phyloP scores from a whole-genome alignment of 768 basidiomycete genomes.

The Boletales sp. region DNA sequence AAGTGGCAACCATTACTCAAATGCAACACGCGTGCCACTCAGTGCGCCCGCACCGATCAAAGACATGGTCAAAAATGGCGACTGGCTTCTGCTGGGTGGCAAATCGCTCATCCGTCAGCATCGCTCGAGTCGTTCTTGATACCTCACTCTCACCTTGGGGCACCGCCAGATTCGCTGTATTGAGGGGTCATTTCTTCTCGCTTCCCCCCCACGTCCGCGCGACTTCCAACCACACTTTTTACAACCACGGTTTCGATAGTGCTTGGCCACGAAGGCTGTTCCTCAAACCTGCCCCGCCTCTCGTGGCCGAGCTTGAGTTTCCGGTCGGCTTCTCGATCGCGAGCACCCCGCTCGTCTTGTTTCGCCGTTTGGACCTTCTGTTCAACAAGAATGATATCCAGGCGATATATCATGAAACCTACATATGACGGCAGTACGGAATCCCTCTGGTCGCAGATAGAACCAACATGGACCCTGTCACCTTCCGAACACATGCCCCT shows the following conservation, averaged over 20 bases:
- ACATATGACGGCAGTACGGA: constrained; percentile 1
- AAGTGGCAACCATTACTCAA: constrained; percentile 47
- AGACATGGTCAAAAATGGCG: constrained; percentile 64
- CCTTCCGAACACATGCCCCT: constrained; percentile 50
- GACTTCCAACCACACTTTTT: constrained; percentile 56
- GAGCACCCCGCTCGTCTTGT: constrained; percentile 59
- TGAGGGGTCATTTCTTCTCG: constrained; percentile 73
- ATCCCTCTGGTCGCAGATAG: constrained; percentile 13
- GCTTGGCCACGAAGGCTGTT: constrained; percentile 64
- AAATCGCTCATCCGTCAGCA: constrained; percentile 14
- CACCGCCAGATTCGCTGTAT: constrained; percentile 52
- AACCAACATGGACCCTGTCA: constrained; percentile 50
- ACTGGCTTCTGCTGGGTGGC: constrained; percentile 69
- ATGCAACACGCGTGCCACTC: constrained; percentile 44
- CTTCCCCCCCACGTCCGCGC: constrained; percentile 66
- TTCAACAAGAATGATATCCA: constrained; percentile 46
- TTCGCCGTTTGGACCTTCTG: constrained; percentile 63
- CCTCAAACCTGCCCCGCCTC: constrained; percentile 49
- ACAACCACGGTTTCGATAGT: constrained; percentile 54
- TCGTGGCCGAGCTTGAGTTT: constrained; percentile 35
- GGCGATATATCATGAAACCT: constrained; percentile 35
- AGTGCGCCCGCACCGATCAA: constrained; percentile 43
- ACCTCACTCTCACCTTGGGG: neutral
- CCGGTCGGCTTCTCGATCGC: constrained; percentile 53
- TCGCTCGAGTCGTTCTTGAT: too few species aligned